Conservation (phyloP, 2,329 filamentous ascomycete genomes). For the Pestalotiopsis sp. region DNA sequence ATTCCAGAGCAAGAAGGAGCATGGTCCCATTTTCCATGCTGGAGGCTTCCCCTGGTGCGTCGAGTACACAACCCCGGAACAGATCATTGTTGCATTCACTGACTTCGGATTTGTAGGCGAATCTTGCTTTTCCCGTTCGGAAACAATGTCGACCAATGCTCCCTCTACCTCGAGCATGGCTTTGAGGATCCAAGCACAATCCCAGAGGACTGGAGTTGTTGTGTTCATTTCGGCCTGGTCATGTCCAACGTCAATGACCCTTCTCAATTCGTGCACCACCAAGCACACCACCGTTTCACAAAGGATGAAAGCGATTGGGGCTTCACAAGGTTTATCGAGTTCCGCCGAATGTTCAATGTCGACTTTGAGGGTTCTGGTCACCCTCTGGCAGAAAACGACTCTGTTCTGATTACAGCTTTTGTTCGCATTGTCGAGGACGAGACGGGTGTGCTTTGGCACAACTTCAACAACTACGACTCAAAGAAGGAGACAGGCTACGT, state of each 20-base stretch:
- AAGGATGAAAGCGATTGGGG: conserved; percentile 98
- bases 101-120: conserved; percentile 56
- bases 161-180: conserved; percentile 95
- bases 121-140: conserved; percentile 94
- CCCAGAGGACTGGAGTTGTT: conserved; percentile 93
- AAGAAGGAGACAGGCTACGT: conserved; percentile 99
- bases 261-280: conserved; percentile 76
- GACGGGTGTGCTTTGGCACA: conserved; percentile 87
- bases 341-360: conserved; percentile 78
- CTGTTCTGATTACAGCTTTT: conserved; percentile 79
- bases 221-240: conserved; percentile 91
- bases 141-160: conserved; percentile 91
- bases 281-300: conserved; percentile 93
- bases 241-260: conserved; percentile 94
- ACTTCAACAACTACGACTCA: conserved; percentile 94
- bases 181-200: conserved; percentile 72
- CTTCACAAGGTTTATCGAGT: conserved; percentile 93
- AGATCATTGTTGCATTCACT: conserved; percentile 21
- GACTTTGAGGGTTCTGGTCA: conserved; percentile 70
- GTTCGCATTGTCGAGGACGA: conserved; percentile 82
- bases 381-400: conserved; percentile 75
- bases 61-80: neutral
- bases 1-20: conserved; percentile 70
- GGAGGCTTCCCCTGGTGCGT: conserved; percentile 83
- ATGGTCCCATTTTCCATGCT: conserved; percentile 85